Conservation (phyloP, 1,284 basidiomycete genomes). For the Trichosporon coremiiforme region DNA sequence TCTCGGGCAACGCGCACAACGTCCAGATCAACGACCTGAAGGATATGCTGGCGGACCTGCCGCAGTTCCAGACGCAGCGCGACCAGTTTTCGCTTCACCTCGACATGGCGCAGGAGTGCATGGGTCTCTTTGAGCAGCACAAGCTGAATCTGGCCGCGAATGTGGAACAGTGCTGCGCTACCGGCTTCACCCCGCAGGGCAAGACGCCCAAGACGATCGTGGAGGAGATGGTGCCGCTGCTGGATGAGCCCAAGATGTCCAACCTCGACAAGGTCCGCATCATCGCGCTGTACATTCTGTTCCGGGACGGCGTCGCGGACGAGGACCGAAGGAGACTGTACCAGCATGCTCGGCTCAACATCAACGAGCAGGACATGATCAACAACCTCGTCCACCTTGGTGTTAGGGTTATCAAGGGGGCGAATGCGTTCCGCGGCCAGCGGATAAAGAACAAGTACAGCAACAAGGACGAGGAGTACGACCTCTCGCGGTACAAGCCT, state of each 20-base stretch:
- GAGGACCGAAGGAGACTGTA: slow-evolving; percentile 93
- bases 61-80: slow-evolving; percentile 92
- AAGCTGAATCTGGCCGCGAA: slow-evolving; percentile 82
- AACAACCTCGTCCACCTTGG: slow-evolving; percentile 86
- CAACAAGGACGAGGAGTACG: slow-evolving; percentile 81
- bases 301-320: slow-evolving; percentile 94
- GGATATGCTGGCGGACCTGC: slow-evolving; percentile 94
- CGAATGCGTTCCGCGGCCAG: slow-evolving; percentile 65
- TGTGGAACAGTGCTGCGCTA: slow-evolving; percentile 95
- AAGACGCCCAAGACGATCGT: slow-evolving; percentile 89
- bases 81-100: slow-evolving; percentile 96
- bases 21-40: slow-evolving; percentile 96
- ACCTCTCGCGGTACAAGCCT: slow-evolving; percentile 92
- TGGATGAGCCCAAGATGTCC: slow-evolving; percentile 75
- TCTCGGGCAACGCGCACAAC: slow-evolving; percentile 63
- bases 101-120: slow-evolving; percentile 97
- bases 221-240: slow-evolving; percentile 96
- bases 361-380: slow-evolving; percentile 91
- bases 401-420: slow-evolving; percentile 65
- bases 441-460: slow-evolving; percentile 74
- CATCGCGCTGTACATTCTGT: slow-evolving; percentile 93
- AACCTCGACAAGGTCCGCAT: slow-evolving; percentile 88
- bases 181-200: slow-evolving; percentile 82
- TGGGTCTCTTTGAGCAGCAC: slow-evolving; percentile 86
- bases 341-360: slow-evolving; percentile 88